Evolutionary conservation across 192 early-diverging fungal genomes (phyloP).

Genomic region (Mycoemilia scoparia): DNA sequence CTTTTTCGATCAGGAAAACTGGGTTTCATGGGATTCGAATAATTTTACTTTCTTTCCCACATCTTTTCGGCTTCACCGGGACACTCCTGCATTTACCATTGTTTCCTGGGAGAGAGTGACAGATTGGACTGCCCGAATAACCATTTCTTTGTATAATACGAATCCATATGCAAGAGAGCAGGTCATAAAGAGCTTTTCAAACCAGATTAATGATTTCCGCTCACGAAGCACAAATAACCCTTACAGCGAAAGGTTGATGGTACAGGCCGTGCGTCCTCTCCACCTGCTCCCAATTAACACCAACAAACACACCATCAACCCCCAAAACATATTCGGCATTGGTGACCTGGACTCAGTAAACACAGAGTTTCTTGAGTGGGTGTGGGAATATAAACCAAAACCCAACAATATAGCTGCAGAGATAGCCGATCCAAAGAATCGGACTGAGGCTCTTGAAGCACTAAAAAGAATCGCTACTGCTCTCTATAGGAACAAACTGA

Average conservation of each 20-base stretch:
- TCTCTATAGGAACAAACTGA: conserved; percentile 12
- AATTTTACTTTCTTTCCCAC: conserved; percentile 21
- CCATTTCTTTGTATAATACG: conserved; percentile 24
- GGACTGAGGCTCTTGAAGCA: conserved; percentile 23
- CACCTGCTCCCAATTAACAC: conserved; percentile 24
- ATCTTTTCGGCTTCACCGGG: conserved; percentile 12
- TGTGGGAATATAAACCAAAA: conserved; percentile 28
- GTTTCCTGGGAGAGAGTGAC: conserved; percentile 23
- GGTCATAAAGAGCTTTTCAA: conserved; percentile 20
- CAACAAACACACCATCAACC: conserved; percentile 7
- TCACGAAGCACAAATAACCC: conserved; percentile 10
- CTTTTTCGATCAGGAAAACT: conserved; percentile 19
- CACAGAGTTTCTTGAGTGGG: conserved; percentile 29
- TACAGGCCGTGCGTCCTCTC: conserved; percentile 19
- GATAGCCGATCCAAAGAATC: conserved; percentile 23
- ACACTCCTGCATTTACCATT: conserved; percentile 14
- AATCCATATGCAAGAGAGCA: conserved; percentile 17
- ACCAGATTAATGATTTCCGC: conserved; percentile 12
- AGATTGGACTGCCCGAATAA: conserved; percentile 22
- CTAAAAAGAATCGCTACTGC: conserved; percentile 23
- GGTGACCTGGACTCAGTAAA: conserved; percentile 29
- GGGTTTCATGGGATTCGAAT: conserved; percentile 20
- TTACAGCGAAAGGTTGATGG: conserved; percentile 11
- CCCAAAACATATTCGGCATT: conserved; percentile 21
- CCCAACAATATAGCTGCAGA: conserved; percentile 19